Evolutionary conservation across 257 asterid genomes (phyloP).

Genomic region (Solanum gracilifrons): DNA sequence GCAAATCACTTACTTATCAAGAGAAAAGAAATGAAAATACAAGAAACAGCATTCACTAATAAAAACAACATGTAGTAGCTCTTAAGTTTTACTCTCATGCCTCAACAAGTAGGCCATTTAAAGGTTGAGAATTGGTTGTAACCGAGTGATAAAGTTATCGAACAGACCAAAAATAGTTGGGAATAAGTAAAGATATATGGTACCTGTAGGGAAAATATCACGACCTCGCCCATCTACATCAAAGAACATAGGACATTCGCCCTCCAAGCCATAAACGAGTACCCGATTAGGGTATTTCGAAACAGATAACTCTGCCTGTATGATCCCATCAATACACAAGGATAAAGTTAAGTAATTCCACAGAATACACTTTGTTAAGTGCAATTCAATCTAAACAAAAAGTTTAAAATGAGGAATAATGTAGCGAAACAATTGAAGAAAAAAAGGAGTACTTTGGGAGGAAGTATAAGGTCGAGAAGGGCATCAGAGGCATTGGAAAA

Average conservation of each 20-base stretch:
- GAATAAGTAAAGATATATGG: conserved; percentile 6
- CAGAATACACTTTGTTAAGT: neutral
- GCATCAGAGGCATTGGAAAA: conserved; percentile 66
- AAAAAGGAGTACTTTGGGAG: conserved; percentile 58
- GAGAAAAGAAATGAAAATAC: neutral
- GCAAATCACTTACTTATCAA: neutral
- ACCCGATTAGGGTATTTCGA: conserved; percentile 80
- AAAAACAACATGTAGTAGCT: neutral
- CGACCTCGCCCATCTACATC: conserved; percentile 89
- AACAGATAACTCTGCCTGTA: conserved; percentile 65
- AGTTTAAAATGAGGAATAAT: neutral
- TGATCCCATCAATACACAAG: neutral
- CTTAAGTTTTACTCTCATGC: neutral
- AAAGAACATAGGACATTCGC: conserved; percentile 75
- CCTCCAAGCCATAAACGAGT: conserved; percentile 81
- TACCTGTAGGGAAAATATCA: conserved; percentile 85
- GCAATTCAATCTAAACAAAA: neutral
- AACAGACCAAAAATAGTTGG: neutral
- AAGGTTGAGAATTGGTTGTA: neutral
- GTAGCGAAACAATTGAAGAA: neutral
- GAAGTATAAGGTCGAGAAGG: conserved; percentile 58
- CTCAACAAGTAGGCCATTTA: neutral
- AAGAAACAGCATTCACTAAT: neutral
- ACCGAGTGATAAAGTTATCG: neutral
- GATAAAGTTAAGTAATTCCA: neutral